A percentile compares a stretch with the other conserved stretches of the same genome.
phyloP scores from a whole-genome alignment of 192 early-diverging fungal species.

The Gonapodya prolifera region DNA sequence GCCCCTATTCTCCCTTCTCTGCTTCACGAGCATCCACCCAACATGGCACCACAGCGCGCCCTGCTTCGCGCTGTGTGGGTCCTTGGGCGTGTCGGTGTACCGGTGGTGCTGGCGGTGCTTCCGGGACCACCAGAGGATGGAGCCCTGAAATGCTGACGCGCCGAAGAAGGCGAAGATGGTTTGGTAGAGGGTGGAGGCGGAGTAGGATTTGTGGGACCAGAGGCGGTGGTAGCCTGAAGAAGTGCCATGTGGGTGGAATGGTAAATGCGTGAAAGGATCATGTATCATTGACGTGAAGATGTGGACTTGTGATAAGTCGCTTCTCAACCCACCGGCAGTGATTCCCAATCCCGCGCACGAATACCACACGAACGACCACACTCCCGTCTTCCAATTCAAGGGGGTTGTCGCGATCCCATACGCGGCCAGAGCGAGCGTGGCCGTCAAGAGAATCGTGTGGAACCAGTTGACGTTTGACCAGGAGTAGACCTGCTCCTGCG shows the following conservation, averaged over 20 bases:
- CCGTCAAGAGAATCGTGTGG: too few relatives aligned
- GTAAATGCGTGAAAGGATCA: background rate
- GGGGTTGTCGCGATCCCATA: slow-evolving; percentile 65
- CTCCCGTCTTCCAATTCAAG: slow-evolving; percentile 52
- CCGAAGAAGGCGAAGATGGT: slow-evolving; percentile 47
- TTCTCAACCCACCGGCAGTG: slow-evolving; percentile 51
- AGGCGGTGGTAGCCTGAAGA: slow-evolving; percentile 62
- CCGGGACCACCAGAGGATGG: slow-evolving; percentile 73
- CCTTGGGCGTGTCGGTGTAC: slow-evolving; percentile 71
- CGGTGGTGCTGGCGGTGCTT: slow-evolving; percentile 79
- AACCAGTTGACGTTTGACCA: too few relatives aligned
- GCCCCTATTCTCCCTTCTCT: slow-evolving; percentile 56
- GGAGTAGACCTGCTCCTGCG: too few relatives aligned
- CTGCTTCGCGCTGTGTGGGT: slow-evolving; percentile 66
- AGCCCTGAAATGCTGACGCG: slow-evolving; percentile 63
- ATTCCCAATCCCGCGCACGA: slow-evolving; percentile 71
- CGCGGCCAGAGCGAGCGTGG: slow-evolving; percentile 60
- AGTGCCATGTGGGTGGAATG: too few relatives aligned
- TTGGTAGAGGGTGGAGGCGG: slow-evolving; percentile 43
- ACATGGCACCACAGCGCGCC: slow-evolving; percentile 73
- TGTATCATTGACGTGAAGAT: background rate
- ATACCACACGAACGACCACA: slow-evolving; percentile 60
- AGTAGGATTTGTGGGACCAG: slow-evolving; percentile 70
- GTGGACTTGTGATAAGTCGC: background rate
- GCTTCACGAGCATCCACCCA: slow-evolving; percentile 75